These are phyloP conservation scores for Moricandia arvensis DNA, from an alignment of 345 rosid species.

Conservation along the genomic window DNA sequence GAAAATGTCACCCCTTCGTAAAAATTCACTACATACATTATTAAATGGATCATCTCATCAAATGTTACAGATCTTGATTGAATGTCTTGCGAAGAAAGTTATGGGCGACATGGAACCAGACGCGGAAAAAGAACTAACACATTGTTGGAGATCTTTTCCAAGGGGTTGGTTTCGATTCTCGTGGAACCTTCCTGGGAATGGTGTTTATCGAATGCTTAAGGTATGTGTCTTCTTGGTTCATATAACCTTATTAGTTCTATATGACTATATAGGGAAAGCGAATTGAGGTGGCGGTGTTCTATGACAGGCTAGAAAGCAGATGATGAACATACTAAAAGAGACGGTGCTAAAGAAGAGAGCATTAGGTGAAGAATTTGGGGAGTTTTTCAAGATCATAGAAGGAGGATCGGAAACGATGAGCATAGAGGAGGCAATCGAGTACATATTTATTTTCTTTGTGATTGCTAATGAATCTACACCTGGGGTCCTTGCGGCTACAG, in stretches of 20 bases:
- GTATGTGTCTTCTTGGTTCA: neutral
- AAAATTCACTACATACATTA: neutral
- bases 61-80: too few species aligned
- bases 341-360: conserved; percentile 4
- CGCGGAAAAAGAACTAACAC: too few species aligned
- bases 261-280: neutral
- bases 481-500: neutral
- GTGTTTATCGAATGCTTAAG: too few species aligned
- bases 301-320: conserved; percentile 17
- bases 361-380: conserved; percentile 7
- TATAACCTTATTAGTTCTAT: neutral
- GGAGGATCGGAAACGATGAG: neutral
- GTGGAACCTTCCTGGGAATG: too few species aligned
- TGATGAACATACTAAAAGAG: conserved; percentile 2
- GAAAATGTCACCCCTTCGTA: neutral
- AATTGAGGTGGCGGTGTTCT: neutral
- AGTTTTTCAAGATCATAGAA: conserved; percentile 18
- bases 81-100: too few species aligned
- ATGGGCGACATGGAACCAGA: too few species aligned
- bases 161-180: too few species aligned
- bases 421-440: neutral
- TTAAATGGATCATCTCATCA: neutral
- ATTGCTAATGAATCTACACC: conserved; percentile 21
- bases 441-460: conserved; percentile 9
- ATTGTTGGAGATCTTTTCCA: too few species aligned